Percentiles rank a stretch among this genome's conserved stretches.
Conservation (phyloP, 805 yeast species). For the Kluyveromyces aestuarii region DNA sequence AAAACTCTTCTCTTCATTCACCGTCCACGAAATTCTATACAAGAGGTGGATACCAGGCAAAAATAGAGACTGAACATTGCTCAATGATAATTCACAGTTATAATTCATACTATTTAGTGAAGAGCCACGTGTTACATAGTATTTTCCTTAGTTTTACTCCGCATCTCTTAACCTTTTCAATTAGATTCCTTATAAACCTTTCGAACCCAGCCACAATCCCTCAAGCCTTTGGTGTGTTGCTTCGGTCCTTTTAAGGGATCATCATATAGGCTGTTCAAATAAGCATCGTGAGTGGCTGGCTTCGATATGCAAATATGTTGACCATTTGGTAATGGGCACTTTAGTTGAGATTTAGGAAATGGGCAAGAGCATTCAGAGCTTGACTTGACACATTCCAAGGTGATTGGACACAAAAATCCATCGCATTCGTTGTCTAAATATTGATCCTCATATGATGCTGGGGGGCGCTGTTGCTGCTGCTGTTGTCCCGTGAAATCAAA, state of each 20-base stretch:
- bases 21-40: constrained; percentile 57
- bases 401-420: constrained; percentile 72
- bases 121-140: no score
- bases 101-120: background rate
- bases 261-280: constrained; percentile 28
- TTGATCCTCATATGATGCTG: constrained; percentile 27
- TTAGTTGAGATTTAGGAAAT: constrained; percentile 74
- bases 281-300: constrained; percentile 45
- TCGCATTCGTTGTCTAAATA: constrained; percentile 41
- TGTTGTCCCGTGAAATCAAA: constrained; percentile 37
- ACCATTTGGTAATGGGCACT: constrained; percentile 63
- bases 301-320: constrained; percentile 76
- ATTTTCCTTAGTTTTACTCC: no score
- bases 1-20: constrained; percentile 32
- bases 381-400: constrained; percentile 62
- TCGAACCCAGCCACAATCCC: constrained; percentile 83
- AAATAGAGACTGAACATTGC: constrained; percentile 52
- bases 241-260: constrained; percentile 42
- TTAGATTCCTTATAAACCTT: constrained; percentile 55
- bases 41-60: constrained; percentile 81
- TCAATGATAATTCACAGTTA: background rate
- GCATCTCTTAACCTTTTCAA: background rate
- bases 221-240: constrained; percentile 37
- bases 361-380: constrained; percentile 84
- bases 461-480: constrained; percentile 29